Base-by-base conservation (phyloP, 2,329 filamentous ascomycete genomes). In the Xylaria sp. region DNA sequence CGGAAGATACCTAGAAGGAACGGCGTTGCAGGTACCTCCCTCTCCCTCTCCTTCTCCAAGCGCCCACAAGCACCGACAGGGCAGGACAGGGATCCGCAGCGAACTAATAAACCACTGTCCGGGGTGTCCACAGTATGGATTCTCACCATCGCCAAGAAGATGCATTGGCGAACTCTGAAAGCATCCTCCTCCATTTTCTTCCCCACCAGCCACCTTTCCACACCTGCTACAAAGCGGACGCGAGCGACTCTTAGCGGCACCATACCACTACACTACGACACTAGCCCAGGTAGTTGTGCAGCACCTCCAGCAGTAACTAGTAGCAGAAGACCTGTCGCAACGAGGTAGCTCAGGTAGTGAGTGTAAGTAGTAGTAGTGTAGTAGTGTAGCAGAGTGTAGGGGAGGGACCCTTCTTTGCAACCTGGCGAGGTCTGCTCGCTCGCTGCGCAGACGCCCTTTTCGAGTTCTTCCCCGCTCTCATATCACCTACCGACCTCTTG, bases 171-270 rank as follows among this genome's bases (percentile, higher is more conserved):
- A 71, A 71, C 69, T 69, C 45, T 68, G 57, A 69, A 67, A 59
- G 53, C 67, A 66, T 58, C 51, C 51, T 32, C 54, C 64, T 50
- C 27, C 48, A 24, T 56, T 34, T 36, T 50, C 21, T 67, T 68
- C 64, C 45, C 71, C 70, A 68, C 69, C 51, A 66, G 69, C 66
- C 71, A 66, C 64, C 59, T 64, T 71, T 61, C 68, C 53, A 60
- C 65, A 36, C 69, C 48, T 53, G 50, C 50, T 36, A 63, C 58
- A 50, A 67, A 67, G 58, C 61, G 68, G 67, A 59, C 58, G 39
- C 59, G 58, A 62, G 63, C 50, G 53, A 69, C 19, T 62, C 58
- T 61, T 69, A 65, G 67, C 67, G 56, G 59, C 67, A 63, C 39
- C 39, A 59, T 48, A 54, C 47, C 21, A 34, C 51, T 54, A 19